These are phyloP conservation scores for Aureobasidium mangrovei DNA, from an alignment of 2,329 filamentous ascomycete genomes.

Conservation along the genomic window DNA sequence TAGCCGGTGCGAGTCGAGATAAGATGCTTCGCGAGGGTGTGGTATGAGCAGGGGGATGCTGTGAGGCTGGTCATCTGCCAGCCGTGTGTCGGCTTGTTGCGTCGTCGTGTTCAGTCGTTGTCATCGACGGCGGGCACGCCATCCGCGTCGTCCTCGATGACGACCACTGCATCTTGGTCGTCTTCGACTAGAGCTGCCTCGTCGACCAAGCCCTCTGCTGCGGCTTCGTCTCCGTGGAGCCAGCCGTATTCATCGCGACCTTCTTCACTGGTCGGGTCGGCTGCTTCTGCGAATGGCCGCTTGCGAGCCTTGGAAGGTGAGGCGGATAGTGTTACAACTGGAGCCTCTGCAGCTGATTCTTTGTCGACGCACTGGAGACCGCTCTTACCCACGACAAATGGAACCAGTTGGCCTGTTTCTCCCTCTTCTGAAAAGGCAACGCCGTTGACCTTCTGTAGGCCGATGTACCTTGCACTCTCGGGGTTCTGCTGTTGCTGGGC, in stretches of 20 bases:
- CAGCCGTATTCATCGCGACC: constrained; percentile 63
- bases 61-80: background rate
- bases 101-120: background rate
- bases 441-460: constrained; percentile 37
- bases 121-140: background rate
- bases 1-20: background rate
- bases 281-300: constrained; percentile 48
- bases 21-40: background rate
- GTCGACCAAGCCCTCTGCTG: constrained; percentile 33
- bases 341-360: constrained; percentile 22
- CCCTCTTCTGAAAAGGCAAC: constrained; percentile 32
- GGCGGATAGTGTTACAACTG: constrained; percentile 10
- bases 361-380: constrained; percentile 2
- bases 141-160: background rate
- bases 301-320: constrained; percentile 41
- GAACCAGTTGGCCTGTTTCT: constrained; percentile 41
- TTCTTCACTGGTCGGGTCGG: constrained; percentile 54
- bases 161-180: background rate
- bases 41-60: background rate
- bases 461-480: constrained; percentile 32
- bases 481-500: constrained; percentile 19
- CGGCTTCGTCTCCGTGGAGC: constrained; percentile 52
- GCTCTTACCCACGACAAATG: constrained; percentile 34
- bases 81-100: background rate
- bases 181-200: constrained; percentile 19